Evolutionary conservation across 441 rosid species (phyloP).

Genomic region (Syzygium syzygioides): DNA sequence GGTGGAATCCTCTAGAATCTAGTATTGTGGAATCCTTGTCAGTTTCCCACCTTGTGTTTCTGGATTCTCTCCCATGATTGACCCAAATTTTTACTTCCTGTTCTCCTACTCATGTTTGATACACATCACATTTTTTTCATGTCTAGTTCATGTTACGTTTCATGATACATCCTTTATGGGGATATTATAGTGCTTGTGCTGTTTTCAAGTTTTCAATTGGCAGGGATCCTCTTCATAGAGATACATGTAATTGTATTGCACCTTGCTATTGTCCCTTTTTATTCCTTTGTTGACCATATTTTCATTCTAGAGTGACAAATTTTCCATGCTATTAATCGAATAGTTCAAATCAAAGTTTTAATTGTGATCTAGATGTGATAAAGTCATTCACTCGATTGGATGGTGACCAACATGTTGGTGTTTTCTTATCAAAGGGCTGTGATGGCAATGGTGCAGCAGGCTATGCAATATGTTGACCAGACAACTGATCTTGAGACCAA

Average conservation of each 20-base stretch:
- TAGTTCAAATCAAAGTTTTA: background rate
- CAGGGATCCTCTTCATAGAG: background rate
- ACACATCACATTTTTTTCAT: accelerated
- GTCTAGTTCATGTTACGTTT: background rate
- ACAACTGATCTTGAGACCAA: constrained; percentile 85
- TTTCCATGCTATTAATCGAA: background rate
- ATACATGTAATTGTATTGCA: background rate
- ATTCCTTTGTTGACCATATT: background rate
- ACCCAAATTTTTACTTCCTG: background rate
- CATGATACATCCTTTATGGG: background rate
- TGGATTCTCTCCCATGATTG: background rate
- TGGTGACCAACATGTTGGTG: background rate
- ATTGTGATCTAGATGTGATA: background rate
- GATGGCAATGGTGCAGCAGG: constrained; percentile 92
- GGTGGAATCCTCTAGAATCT: background rate
- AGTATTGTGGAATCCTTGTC: background rate
- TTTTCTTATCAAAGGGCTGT: constrained; percentile 47
- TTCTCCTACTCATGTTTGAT: background rate
- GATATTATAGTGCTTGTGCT: background rate
- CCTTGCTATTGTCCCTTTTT: background rate
- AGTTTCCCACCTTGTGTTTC: background rate
- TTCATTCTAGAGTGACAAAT: background rate
- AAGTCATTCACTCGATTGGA: no score
- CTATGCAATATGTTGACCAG: constrained; percentile 79
- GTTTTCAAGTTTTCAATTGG: background rate